A percentile compares a stretch with the other conserved stretches of the same genome.
Evolutionary conservation across 129 eudicot genomes (phyloP).

Genomic region (Flaveria sonorensis): DNA sequence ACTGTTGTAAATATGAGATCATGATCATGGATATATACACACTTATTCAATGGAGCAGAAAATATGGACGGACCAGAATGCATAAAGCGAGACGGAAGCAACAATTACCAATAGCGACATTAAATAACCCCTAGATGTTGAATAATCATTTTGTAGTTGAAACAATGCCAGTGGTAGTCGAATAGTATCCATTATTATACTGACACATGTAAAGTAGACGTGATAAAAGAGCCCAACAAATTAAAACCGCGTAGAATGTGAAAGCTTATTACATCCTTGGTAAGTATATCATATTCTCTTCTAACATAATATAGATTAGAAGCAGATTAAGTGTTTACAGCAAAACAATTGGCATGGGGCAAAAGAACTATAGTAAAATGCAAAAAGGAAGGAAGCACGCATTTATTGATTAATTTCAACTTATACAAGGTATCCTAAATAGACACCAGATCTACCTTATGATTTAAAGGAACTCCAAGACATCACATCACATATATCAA

Average conservation of each 20-base stretch:
- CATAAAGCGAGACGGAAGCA: slow-evolving; percentile 9
- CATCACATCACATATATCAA: background rate
- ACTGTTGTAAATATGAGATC: slow-evolving; percentile 32
- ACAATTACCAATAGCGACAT: background rate
- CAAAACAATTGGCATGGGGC: slow-evolving; percentile 1
- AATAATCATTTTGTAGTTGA: background rate
- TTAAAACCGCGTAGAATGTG: slow-evolving; percentile 1
- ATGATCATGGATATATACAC: slow-evolving; percentile 24
- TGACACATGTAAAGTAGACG: slow-evolving; percentile 2
- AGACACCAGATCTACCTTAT: slow-evolving; percentile 14
- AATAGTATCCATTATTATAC: slow-evolving; percentile 10
- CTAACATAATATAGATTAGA: background rate
- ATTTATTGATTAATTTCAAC: background rate
- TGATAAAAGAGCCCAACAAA: slow-evolving; percentile 11
- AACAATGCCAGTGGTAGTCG: slow-evolving; percentile 3
- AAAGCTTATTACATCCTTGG: background rate
- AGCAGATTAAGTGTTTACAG: background rate
- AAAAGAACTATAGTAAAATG: background rate
- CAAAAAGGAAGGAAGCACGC: background rate
- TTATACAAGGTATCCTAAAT: background rate
- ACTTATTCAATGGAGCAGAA: slow-evolving; percentile 8
- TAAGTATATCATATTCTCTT: background rate
- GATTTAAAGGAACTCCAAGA: slow-evolving; percentile 2
- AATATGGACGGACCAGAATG: slow-evolving; percentile 8
- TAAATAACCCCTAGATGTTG: background rate